Evolutionary conservation across 495 filamentous ascomycete species (phyloP).

Genomic region (Baudoinia panamericana): DNA sequence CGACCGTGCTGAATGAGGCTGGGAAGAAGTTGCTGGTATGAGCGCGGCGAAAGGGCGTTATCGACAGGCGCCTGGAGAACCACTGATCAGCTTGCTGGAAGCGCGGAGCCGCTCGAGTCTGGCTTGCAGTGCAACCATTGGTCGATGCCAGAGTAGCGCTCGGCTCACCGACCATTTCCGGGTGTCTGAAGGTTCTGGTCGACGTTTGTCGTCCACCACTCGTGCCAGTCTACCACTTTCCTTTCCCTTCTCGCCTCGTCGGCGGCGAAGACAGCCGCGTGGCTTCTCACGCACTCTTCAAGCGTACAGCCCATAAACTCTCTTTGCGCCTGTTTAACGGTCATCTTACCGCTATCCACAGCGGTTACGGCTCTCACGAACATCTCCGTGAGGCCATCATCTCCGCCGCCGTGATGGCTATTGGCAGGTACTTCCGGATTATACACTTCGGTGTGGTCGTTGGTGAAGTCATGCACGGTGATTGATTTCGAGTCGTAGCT

Average conservation of each 20-base stretch:
- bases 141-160: too few species aligned
- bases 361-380: conserved; percentile 71
- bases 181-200: too few species aligned
- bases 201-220: conserved; percentile 61
- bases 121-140: too few species aligned
- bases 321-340: conserved; percentile 59
- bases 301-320: conserved; percentile 64
- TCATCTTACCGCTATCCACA: conserved; percentile 57
- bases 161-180: too few species aligned
- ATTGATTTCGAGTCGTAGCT: conserved; percentile 60
- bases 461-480: conserved; percentile 49
- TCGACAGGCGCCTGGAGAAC: too few species aligned
- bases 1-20: conserved; percentile 52
- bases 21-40: conserved; percentile 43
- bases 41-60: too few species aligned
- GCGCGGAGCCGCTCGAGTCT: too few species aligned
- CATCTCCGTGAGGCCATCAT: conserved; percentile 63
- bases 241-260: conserved; percentile 65
- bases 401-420: conserved; percentile 71
- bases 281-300: conserved; percentile 74
- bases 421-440: conserved; percentile 39
- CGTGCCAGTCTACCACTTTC: conserved; percentile 59
- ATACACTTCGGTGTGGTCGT: conserved; percentile 40
- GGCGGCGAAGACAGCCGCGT: conserved; percentile 88
- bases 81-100: too few species aligned